Conservation (phyloP, 1,284 basidiomycete species). For the Cryptococcus amylolentus region DNA sequence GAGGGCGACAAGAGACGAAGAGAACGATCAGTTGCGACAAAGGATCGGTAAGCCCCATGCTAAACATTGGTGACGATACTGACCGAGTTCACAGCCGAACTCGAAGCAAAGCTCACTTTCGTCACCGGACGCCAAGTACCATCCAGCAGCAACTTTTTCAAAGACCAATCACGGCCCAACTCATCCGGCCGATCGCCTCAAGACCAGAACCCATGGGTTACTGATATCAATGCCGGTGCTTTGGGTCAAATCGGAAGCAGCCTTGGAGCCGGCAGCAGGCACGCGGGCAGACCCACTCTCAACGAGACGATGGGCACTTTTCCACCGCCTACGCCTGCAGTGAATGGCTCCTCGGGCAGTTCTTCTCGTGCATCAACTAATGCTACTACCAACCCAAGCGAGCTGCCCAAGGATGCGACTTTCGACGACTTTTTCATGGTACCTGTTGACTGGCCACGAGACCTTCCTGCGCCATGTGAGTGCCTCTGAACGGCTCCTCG, state of each 20-base stretch:
- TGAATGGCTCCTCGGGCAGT: no score
- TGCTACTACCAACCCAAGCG: background rate
- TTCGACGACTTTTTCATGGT: conserved; percentile 30
- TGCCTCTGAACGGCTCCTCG: background rate
- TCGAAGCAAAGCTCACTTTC: conserved; percentile 30
- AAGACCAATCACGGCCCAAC: background rate
- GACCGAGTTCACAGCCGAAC: conserved; percentile 27
- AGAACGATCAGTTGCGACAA: conserved; percentile 25
- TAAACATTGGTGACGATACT: background rate
- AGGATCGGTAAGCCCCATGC: conserved; percentile 25
- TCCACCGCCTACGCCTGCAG: no score
- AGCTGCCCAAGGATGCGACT: background rate
- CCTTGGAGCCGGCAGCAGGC: background rate
- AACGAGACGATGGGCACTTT: background rate
- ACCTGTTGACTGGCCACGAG: conserved; percentile 41
- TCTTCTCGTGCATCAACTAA: no score
- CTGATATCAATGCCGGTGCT: background rate
- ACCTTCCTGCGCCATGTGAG: conserved; percentile 39
- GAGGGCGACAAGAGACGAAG: conserved; percentile 22
- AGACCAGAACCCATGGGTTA: background rate
- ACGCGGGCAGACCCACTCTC: no score
- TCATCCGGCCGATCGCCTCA: no score
- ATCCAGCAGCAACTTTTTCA: no score
- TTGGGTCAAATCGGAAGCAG: background rate
- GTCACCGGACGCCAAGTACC: conserved; percentile 10